Evolutionary conservation across 345 rosid genomes (phyloP), one percentile per base, ranked within the genome.

Genomic region (Euphorbia peplus): DNA sequence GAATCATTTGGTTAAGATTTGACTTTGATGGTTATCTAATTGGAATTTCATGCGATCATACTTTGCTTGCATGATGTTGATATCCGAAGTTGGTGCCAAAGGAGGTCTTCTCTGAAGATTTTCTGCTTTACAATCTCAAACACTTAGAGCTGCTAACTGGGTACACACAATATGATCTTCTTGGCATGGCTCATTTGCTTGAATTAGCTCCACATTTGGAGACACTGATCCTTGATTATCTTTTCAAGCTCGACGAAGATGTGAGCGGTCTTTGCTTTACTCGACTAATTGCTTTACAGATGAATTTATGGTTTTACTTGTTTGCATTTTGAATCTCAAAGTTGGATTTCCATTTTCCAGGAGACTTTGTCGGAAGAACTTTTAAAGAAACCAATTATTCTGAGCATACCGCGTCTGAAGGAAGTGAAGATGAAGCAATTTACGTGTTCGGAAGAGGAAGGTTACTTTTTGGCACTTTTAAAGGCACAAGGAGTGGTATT

Each of bases 141-240:
- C 70, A 66, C 7, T 51, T 66, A 52, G 70, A 53, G 70, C 60
- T 66, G 15, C 59, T 32, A 66, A 66, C 70, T 0, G 70, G 60
- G 5, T 66, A 66, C 22, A 51, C 70, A 1, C n/a, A 21, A 37
- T 66, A 35, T 52, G 70, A 66, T 53, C 70, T 66, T 32, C 70
- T 54, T 5, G 70, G 61, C 8, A 22, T 66, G 61, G 70, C 59
- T 30, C 32, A 48, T 32, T 53, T 66, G 70, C 70, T 66, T 39
- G 50, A 66, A 13, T 37, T 52, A 35, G 12, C 60, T 24, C 70
- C 70, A 19, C 54, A 53, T 39, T 8, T 66, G 55, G 70, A 66
- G 61, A 66, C 70, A 37, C 37, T 66, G 61, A 39, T 37, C 61
- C 61, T 53, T 35, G 61, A 66, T 66, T 41, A 22, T 39, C 60